These are phyloP conservation scores for Talaromyces sp. DNA, from an alignment of 2,329 filamentous ascomycete species.

Conservation along the genomic window DNA sequence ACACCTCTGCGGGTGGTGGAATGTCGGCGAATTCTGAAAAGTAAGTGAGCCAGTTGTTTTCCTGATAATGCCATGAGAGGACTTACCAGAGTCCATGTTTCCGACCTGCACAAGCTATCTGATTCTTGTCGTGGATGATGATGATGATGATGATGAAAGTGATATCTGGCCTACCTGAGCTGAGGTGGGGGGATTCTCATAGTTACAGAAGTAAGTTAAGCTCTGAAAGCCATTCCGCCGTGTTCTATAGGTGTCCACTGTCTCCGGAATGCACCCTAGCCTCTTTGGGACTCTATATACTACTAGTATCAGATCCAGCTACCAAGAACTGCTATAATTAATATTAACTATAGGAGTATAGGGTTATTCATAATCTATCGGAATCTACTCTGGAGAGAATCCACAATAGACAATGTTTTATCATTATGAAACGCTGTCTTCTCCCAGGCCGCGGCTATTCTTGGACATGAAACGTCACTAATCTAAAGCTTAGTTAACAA, in stretches of 20 bases:
- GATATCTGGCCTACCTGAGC: background rate
- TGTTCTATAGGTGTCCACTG: too few species aligned
- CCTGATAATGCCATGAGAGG: background rate
- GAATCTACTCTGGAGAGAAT: too few species aligned
- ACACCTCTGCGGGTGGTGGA: constrained; percentile 34
- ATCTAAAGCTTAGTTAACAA: too few species aligned
- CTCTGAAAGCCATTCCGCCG: too few species aligned
- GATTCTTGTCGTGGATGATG: background rate
- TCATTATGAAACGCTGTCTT: too few species aligned
- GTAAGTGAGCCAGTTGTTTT: background rate
- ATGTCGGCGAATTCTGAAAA: constrained; percentile 21
- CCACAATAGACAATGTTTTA: background rate
- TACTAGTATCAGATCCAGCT: too few species aligned
- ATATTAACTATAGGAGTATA: too few species aligned
- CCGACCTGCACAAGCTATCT: background rate
- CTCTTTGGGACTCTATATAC: too few species aligned
- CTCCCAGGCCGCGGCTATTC: background rate
- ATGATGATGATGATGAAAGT: background rate
- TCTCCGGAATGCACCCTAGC: too few species aligned
- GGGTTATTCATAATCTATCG: too few species aligned
- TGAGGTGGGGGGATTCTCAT: background rate
- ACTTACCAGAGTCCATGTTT: constrained; percentile 14
- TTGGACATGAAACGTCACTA: constrained; percentile 13
- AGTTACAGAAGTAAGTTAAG: background rate
- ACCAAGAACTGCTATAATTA: too few species aligned